Evolutionary conservation across 202 grass and related monocot species (phyloP), one percentile per base, ranked within the genome.

Genomic region (Setaria italica): DNA sequence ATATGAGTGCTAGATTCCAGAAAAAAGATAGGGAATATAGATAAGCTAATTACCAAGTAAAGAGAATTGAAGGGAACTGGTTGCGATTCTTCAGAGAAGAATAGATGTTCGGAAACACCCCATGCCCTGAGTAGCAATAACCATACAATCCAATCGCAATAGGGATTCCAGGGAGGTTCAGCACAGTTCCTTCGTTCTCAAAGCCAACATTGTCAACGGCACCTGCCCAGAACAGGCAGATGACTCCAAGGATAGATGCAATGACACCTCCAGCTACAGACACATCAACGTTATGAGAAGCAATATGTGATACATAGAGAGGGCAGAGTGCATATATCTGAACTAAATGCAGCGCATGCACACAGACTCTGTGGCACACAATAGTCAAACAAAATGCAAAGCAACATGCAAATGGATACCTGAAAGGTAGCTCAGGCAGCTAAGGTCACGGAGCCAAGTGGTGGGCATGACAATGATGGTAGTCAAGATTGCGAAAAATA

Each of bases 101-200:
- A 74, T 95, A 98, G 57, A 98, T 98, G 84, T 98, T 98, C 29
- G 95, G 95, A 85, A 98, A 98, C 51, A 98, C 90, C 37, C 93
- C 95, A 69, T 98, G 95, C 9, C 93, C 91, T 35, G 95, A 98
- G 81, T 91, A 98, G 84, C 91, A 88, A 34, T 92, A 98, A 51
- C 93, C 95, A 85, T 94, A 98, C 55, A 98, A 55, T 72, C 95
- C 95, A 84, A 98, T 89, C 3, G 95, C 91, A 63, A 98, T 98
- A 32, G 95, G 97, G 67, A 96, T 91, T 11, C 97, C 85, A 46
- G 88, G 87, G 62, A 99, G 66, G 68, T 94, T 91, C 54, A 99
- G 17, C 20, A 57, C 37, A 48, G 88, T 87, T 32, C 92, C 92
- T 78, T 92, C 83, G 77, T 84, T 89, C 84, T 95, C 84, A 55